These are phyloP conservation scores for Mallotus japonicus DNA, from an alignment of 441 rosid genomes.

Conservation along the genomic window DNA sequence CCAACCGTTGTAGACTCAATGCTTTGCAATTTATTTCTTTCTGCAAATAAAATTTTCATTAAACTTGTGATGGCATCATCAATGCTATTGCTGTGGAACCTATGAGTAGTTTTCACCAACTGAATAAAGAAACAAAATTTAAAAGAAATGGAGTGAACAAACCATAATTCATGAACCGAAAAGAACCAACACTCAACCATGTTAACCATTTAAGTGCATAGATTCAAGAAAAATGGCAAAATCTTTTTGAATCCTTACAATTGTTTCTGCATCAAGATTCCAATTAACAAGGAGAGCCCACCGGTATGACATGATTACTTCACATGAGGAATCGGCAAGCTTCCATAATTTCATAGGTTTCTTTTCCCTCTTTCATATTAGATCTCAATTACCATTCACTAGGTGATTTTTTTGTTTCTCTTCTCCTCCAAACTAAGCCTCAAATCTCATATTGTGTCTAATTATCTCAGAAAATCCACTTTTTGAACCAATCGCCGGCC, in stretches of 20 bases:
- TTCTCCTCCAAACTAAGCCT: too few relatives aligned
- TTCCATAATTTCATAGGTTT: slow-evolving; percentile 32
- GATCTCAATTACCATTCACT: too few relatives aligned
- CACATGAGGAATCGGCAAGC: slow-evolving; percentile 58
- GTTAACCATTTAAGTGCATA: background rate
- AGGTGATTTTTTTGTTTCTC: too few relatives aligned
- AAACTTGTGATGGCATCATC: slow-evolving; percentile 45
- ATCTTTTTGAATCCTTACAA: slow-evolving; percentile 66
- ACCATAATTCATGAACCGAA: background rate
- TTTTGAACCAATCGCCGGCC: slow-evolving; percentile 64
- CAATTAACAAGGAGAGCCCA: slow-evolving; percentile 71
- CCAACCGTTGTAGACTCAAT: slow-evolving; percentile 22
- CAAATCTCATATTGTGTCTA: too few relatives aligned
- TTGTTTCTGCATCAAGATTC: slow-evolving; percentile 65
- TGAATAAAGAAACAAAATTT: slow-evolving; percentile 16
- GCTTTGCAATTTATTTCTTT: slow-evolving; percentile 26
- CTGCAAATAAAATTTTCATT: slow-evolving; percentile 23
- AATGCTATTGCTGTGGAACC: slow-evolving; percentile 35
- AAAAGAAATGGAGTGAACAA: background rate
- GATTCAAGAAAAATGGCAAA: slow-evolving; percentile 60
- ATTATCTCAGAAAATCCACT: slow-evolving; percentile 40
- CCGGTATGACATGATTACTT: slow-evolving; percentile 68
- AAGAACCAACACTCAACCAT: background rate
- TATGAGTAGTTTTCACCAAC: slow-evolving; percentile 33
- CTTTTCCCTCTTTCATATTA: too few relatives aligned